These are phyloP conservation scores for Chlamydomonas incerta DNA, from an alignment of 139 green algal genomes.

Conservation along the genomic window DNA sequence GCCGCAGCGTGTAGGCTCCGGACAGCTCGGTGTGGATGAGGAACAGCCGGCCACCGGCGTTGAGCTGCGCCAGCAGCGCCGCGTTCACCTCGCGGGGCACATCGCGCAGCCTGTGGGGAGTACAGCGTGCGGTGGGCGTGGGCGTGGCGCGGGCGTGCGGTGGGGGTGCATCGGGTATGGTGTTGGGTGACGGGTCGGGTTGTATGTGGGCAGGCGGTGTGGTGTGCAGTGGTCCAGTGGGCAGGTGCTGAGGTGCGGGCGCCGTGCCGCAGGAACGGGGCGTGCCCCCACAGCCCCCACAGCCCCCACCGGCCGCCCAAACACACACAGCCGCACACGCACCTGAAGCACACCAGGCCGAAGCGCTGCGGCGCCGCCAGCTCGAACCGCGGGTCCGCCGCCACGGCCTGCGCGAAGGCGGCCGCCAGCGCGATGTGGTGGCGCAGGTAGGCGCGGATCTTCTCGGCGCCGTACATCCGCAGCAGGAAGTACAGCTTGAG, in stretches of 20 bases:
- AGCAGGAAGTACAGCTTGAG: conserved; percentile 93
- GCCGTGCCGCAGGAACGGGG: too few species aligned
- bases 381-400: conserved; percentile 64
- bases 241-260: too few species aligned
- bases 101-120: conserved; percentile 41
- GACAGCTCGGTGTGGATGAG: conserved; percentile 73
- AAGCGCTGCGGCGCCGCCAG: conserved; percentile 69
- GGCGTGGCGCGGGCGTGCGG: too few species aligned
- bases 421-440: conserved; percentile 74
- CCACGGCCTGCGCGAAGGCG: conserved; percentile 57
- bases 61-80: conserved; percentile 72
- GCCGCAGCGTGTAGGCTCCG: conserved; percentile 64
- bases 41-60: conserved; percentile 65
- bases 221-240: too few species aligned
- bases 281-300: too few species aligned
- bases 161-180: too few species aligned
- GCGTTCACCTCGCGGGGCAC: conserved; percentile 38
- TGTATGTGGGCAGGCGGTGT: too few species aligned
- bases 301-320: too few species aligned
- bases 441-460: conserved; percentile 71
- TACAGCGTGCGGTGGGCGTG: not conserved
- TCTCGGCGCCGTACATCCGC: conserved; percentile 79
- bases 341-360: conserved; percentile 78
- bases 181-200: too few species aligned
- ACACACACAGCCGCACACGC: too few species aligned